These are phyloP conservation scores for Coniochaeta ligniaria DNA, from an alignment of 2,329 filamentous ascomycete species.

Conservation along the genomic window DNA sequence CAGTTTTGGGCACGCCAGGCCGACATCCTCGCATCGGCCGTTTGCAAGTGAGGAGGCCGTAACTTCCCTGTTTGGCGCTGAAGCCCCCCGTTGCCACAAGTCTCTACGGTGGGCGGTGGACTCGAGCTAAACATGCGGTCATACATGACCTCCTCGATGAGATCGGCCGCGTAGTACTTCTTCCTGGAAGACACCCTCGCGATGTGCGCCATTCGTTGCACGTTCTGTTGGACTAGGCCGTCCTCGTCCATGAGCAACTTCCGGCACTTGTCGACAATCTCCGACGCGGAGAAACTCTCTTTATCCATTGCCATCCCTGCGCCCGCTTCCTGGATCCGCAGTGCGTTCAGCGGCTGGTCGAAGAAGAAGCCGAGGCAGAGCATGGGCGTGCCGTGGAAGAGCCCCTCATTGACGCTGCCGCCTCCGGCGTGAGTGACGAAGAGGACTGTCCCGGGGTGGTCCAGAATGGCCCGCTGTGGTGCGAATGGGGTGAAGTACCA, in stretches of 20 bases:
- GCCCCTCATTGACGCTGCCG: slow-evolving; percentile 31
- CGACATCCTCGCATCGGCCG: slow-evolving; percentile 33
- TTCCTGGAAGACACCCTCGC: slow-evolving; percentile 25
- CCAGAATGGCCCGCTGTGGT: slow-evolving; percentile 32
- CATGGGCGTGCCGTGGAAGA: slow-evolving; percentile 29
- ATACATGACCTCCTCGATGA: slow-evolving; percentile 33
- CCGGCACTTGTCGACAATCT: slow-evolving; percentile 21
- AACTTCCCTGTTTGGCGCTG: not conserved
- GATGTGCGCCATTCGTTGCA: slow-evolving; percentile 28
- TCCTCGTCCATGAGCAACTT: slow-evolving; percentile 20
- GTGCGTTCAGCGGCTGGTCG: slow-evolving; percentile 31
- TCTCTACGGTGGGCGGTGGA: not conserved
- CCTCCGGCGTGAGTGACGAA: slow-evolving; percentile 34
- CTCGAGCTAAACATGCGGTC: slow-evolving; percentile 14
- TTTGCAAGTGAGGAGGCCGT: slow-evolving; percentile 34
- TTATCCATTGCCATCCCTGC: slow-evolving; percentile 28
- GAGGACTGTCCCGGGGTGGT: slow-evolving; percentile 22
- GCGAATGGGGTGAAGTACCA: slow-evolving; percentile 27
- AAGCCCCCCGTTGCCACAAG: not conserved
- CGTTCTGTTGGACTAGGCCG: slow-evolving; percentile 22
- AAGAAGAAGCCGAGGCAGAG: slow-evolving; percentile 30
- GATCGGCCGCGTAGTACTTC: slow-evolving; percentile 29
- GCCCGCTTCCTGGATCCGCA: slow-evolving; percentile 25
- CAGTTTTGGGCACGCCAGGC: slow-evolving; percentile 28
- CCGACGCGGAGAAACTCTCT: slow-evolving; percentile 21